A percentile compares a stretch with the other conserved stretches of the same genome.
Conservation (phyloP, 1,284 basidiomycete genomes). For the Leccinum angustisporum region DNA sequence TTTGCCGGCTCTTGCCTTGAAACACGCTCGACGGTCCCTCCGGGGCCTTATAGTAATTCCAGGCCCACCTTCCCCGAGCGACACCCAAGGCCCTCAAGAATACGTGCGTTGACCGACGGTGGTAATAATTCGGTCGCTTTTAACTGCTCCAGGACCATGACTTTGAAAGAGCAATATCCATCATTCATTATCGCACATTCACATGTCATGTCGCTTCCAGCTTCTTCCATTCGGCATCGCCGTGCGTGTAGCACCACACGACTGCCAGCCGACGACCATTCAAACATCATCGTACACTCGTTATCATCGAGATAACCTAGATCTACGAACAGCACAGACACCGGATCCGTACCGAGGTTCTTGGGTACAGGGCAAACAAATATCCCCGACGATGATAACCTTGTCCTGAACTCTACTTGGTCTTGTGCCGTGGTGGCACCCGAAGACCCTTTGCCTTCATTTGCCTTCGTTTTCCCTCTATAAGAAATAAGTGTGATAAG, state of each 20-base stretch:
- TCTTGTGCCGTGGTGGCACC: slow-evolving; percentile 47
- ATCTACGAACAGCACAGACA: not conserved
- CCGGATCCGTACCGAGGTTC: not conserved
- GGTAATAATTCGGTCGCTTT: not conserved
- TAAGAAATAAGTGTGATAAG: slow-evolving; percentile 5
- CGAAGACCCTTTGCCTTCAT: slow-evolving; percentile 76
- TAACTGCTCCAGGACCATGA: not conserved
- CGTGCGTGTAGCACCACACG: not conserved
- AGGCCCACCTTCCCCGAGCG: slow-evolving; percentile 1
- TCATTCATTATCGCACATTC: not conserved
- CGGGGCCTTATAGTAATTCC: slow-evolving; percentile 8
- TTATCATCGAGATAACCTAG: not conserved
- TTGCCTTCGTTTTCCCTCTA: slow-evolving; percentile 69
- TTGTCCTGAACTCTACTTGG: slow-evolving; percentile 6
- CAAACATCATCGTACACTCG: slow-evolving; percentile 6
- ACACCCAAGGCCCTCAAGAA: not conserved
- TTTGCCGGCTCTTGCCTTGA: slow-evolving; percentile 23
- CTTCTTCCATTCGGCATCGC: not conserved
- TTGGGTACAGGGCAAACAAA: slow-evolving; percentile 6
- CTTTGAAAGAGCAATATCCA: not conserved
- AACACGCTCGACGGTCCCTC: slow-evolving; percentile 11
- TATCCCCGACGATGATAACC: not conserved
- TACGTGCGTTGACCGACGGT: not conserved
- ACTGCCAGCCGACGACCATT: not conserved
- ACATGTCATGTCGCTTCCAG: not conserved